A percentile compares a stretch with the other conserved stretches of the same genome.
Conservation (phyloP, 306 rosid genomes). For the Prunus davidiana region DNA sequence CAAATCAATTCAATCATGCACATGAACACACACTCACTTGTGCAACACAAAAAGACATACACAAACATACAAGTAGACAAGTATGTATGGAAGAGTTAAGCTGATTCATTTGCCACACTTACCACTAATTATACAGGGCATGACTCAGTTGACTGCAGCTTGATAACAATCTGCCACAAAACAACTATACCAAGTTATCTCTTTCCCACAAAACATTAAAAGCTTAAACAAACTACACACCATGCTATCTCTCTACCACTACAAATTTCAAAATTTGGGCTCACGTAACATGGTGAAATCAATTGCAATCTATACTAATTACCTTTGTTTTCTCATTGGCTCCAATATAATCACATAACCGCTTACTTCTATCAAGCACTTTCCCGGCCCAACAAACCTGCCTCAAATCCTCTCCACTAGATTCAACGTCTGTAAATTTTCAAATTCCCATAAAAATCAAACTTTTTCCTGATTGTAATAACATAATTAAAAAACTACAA, state of each 20-base stretch:
- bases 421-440: conserved; percentile 8
- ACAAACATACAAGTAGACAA: not conserved
- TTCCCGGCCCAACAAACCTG: conserved; percentile 18
- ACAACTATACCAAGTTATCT: not conserved
- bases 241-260: not conserved
- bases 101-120: not conserved
- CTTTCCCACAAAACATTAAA: not conserved
- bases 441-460: not conserved
- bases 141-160: conserved; percentile 4
- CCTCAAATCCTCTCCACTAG: conserved; percentile 2
- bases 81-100: not conserved
- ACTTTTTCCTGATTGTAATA: not conserved
- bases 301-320: not conserved
- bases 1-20: not conserved
- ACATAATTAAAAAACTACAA: not conserved
- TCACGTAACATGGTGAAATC: not conserved
- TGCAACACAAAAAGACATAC: not conserved
- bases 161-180: conserved; percentile 3
- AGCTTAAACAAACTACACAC: not conserved
- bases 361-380: conserved; percentile 2
- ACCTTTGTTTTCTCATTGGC: conserved; percentile 26
- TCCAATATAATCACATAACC: conserved; percentile 22
- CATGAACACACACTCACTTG: not conserved
- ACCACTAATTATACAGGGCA: not conserved
- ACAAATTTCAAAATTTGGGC: not conserved